Base-by-base conservation (phyloP, 225 moss, liverwort and hornwort species). In the Polytrichum formosum region DNA sequence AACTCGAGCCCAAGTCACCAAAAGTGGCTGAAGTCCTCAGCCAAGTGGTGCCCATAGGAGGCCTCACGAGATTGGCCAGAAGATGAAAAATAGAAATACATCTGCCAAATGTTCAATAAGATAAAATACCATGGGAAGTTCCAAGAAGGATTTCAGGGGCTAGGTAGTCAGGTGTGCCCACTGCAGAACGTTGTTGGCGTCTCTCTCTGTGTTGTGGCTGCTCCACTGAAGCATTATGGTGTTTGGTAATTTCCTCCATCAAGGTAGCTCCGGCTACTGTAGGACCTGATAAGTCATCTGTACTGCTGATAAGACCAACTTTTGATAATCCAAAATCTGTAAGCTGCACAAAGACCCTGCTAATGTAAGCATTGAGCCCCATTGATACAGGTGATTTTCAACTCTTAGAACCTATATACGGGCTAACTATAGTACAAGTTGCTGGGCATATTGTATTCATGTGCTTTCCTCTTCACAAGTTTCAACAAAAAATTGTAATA, bases 301-400 rank as follows among this genome's bases (percentile, higher is more conserved):
- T 98, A 80, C 94, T 98, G 72, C 94, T 98, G 80, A 98, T 98
- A 65, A 98, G 98, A 71, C 98, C 98, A 77, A 98, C 98, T 86
- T 91, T 94, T 81, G 98, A 98, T 82, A 98, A 81, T 56, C 98
- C 98, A 79, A 98, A 98, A 83, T 98, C 98, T 72, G 98, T 98
- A n/a, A 98, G 88, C 98, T 98, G 98, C 72, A 82, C 67, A 13
- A 68, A 67, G 26, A 22, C 55, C 46, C 61, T 66, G 58, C 21
- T 58, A 20, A 23, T 23, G 23, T 58, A 21, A 58, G 58, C 8
- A 58, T 58, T 22, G 6, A 58, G 1, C 10, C 16, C 46, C 46
- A 46, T 46, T 46, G 3, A 46, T 46, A 46, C 46, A 13, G 13
- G 46, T 46, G 46, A 46, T 46, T 13, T 46, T 6, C 2, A 46